phyloP scores from a whole-genome alignment of 306 rosid genomes.

The Cicer yamashitae region DNA sequence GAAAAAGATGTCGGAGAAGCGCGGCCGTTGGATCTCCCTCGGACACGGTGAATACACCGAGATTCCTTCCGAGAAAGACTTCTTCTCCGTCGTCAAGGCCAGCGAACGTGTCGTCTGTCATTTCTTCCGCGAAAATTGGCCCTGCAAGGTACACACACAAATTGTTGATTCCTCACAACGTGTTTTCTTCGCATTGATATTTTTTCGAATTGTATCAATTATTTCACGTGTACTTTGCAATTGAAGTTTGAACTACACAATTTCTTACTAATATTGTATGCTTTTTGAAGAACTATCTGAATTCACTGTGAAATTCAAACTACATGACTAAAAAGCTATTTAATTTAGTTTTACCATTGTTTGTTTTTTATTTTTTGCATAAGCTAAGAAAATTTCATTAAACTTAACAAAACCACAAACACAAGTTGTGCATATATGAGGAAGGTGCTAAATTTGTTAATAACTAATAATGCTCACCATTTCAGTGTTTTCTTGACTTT shows the following conservation, averaged over 20 bases:
- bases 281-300: slow-evolving; percentile 7
- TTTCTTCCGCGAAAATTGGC: slow-evolving; percentile 98
- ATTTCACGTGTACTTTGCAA: not conserved
- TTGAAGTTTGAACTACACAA: not conserved
- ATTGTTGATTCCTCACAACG: not conserved
- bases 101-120: slow-evolving; percentile 99
- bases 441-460: not conserved
- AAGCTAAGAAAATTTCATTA: too few species aligned
- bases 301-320: not conserved
- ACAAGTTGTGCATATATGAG: too few species aligned
- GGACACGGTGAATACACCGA: slow-evolving; percentile 89
- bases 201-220: not conserved
- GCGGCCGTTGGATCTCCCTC: slow-evolving; percentile 89
- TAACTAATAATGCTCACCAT: not conserved
- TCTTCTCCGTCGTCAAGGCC: slow-evolving; percentile 89
- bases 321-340: not conserved
- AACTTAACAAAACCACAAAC: too few species aligned
- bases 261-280: not conserved
- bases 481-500: slow-evolving; percentile 1
- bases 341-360: not conserved
- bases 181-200: not conserved
- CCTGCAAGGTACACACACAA: slow-evolving; percentile 74
- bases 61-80: slow-evolving; percentile 84
- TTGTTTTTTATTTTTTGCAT: too few species aligned
- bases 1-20: slow-evolving; percentile 98